A percentile compares a stretch with the other conserved stretches of the same genome.
Evolutionary conservation across 208 protist genomes (phyloP).

Genomic region (Leishmania guyanensis): DNA sequence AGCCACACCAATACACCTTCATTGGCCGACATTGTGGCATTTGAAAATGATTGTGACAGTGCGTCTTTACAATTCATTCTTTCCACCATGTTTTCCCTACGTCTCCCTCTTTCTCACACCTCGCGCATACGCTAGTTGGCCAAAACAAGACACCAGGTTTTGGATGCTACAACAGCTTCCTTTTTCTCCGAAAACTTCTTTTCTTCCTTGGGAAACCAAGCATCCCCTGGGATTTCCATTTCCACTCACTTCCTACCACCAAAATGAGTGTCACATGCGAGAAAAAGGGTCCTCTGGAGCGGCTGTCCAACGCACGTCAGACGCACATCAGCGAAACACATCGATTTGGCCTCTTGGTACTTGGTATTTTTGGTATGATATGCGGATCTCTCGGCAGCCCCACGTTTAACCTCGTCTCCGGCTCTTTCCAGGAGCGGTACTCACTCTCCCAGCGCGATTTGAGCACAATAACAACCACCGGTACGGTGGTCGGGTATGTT

Average conservation of each 20-base stretch:
- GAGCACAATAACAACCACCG: constrained; percentile 58
- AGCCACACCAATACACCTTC: not conserved
- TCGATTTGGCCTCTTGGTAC: constrained; percentile 49
- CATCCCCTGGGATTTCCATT: not conserved
- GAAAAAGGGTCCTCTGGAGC: constrained; percentile 12
- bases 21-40: not conserved
- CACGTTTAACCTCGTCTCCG: constrained; percentile 64
- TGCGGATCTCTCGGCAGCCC: constrained; percentile 57
- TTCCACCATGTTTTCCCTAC: not conserved
- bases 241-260: not conserved
- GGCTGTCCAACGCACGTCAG: constrained; percentile 8
- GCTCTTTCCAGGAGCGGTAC: constrained; percentile 47
- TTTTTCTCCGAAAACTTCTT: not conserved
- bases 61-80: not conserved
- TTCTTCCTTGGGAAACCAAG: not conserved
- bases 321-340: constrained; percentile 44
- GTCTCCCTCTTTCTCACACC: not conserved
- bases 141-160: not conserved
- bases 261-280: constrained; percentile 13
- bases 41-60: not conserved
- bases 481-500: constrained; percentile 40
- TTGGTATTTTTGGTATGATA: constrained; percentile 47
- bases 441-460: constrained; percentile 54
- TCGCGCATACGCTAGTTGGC: not conserved
- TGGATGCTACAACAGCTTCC: not conserved